These are phyloP conservation scores for Raffaelea ambrosiae DNA, from an alignment of 2,329 filamentous ascomycete genomes.

Conservation along the genomic window DNA sequence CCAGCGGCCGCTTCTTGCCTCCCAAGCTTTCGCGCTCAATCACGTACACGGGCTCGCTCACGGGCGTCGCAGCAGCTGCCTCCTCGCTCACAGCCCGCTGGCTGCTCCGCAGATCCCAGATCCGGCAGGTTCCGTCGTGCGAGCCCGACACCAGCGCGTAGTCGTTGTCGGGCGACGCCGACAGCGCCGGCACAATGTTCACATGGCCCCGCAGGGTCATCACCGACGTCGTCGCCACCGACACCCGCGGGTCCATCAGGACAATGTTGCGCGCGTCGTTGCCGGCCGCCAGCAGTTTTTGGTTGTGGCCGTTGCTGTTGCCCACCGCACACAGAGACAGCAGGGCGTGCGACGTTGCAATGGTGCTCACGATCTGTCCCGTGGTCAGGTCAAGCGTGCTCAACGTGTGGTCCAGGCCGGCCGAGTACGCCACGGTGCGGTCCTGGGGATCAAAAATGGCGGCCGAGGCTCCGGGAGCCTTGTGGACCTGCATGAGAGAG, in stretches of 20 bases:
- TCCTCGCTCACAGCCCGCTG: slow-evolving; percentile 36
- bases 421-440: slow-evolving; percentile 81
- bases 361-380: slow-evolving; percentile 65
- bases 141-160: slow-evolving; percentile 84
- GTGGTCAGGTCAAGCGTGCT: slow-evolving; percentile 89
- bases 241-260: slow-evolving; percentile 81
- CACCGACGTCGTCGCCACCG: slow-evolving; percentile 65
- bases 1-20: slow-evolving; percentile 54
- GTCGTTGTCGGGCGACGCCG: slow-evolving; percentile 52
- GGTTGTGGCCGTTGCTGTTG: slow-evolving; percentile 35
- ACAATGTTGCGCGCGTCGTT: slow-evolving; percentile 83
- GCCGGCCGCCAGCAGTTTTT: slow-evolving; percentile 55
- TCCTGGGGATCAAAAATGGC: slow-evolving; percentile 81
- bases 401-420: slow-evolving; percentile 83
- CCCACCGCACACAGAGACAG: slow-evolving; percentile 70
- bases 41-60: slow-evolving; percentile 66
- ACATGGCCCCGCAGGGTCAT: slow-evolving; percentile 89
- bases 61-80: slow-evolving; percentile 41
- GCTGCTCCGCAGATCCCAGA: slow-evolving; percentile 84
- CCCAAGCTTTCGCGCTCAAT: slow-evolving; percentile 63
- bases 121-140: slow-evolving; percentile 83
- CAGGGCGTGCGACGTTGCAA: slow-evolving; percentile 76
- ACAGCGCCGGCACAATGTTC: slow-evolving; percentile 55
- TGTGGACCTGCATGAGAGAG: slow-evolving; percentile 63
- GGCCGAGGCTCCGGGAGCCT: slow-evolving; percentile 59